Base-by-base conservation (phyloP, 2,329 filamentous ascomycete species). In the Hypoxylon sp. region DNA sequence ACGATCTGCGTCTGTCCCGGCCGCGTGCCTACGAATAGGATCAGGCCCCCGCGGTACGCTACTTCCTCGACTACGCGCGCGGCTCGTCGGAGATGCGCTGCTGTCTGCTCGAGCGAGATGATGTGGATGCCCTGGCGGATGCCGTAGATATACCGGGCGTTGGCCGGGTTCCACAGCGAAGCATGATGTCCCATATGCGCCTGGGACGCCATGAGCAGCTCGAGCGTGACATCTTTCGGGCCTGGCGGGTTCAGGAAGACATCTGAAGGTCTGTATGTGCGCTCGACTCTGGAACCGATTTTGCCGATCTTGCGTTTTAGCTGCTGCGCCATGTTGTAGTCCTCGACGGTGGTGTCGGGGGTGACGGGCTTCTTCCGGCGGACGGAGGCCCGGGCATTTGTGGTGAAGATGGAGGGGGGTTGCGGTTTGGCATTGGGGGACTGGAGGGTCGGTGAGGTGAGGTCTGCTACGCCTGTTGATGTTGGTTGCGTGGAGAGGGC, bases 121-220 rank as follows among this genome's bases (percentile, higher is more conserved):
- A 99, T 94, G 82, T 98, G 95, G 67, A 97, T 90, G 14, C 92
- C 93, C 73, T 96, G 88, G 48, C 96, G 87, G 68, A 97, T 88
- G 74, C 96, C 96, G 79, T 93, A 94, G 78, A 99, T 98, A 82
- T 98, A 98, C 72, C 92, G 89, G 71, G 94, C 91, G 82, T 98
- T 99, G 57, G 89, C 90, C 10, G 96, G 94, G 81, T 99, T 97
- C 96, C 96, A 99, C 53, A 94, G 86, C 68, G 93, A 93, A 0
- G 92, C 95, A 75, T 92, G 88, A 82, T 99, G 96, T 69, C 96
- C 96, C 80, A 98, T 89, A 81, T 97, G 94, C 60, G 89, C 89
- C 82, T 97, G 93, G 32, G 91, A 90, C 49, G 94, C 93, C 84
- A 97, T 90, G 69, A 99, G 88, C 68, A 97, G 87, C 83, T 98